Evolutionary conservation across 768 basidiomycete species (phyloP).

Genomic region (Chalciporus chontae): DNA sequence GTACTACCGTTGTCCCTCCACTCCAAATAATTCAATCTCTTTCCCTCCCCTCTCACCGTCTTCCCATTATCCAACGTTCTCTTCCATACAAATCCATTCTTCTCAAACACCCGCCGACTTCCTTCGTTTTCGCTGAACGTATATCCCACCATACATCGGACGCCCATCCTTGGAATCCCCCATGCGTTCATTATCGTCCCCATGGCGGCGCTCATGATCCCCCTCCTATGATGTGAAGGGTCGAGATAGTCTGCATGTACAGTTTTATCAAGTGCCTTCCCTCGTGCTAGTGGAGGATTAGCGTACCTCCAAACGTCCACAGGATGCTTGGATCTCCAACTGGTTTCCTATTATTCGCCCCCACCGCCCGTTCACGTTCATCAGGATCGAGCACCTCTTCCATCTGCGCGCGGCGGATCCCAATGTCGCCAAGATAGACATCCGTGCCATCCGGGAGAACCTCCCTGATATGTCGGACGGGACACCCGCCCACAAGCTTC

Average conservation of each 20-base stretch:
- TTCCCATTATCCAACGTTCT: conserved; percentile 38
- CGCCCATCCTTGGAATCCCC: conserved; percentile 64
- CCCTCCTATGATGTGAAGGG: conserved; percentile 58
- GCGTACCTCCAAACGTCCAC: conserved; percentile 61
- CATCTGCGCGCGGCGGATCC: conserved; percentile 22
- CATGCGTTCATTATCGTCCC: conserved; percentile 51
- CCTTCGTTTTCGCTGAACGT: conserved; percentile 53
- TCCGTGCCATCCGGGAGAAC: conserved; percentile 53
- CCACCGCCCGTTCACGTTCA: conserved; percentile 31
- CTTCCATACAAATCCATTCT: conserved; percentile 52
- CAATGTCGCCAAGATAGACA: conserved; percentile 44
- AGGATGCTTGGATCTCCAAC: conserved; percentile 53
- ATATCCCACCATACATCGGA: conserved; percentile 41
- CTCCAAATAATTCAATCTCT: conserved; percentile 35
- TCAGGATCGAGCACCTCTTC: conserved; percentile 35
- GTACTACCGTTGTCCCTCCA: no score
- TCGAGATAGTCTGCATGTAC: conserved; percentile 52
- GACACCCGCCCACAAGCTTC: conserved; percentile 41
- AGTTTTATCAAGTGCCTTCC: no score
- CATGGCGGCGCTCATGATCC: conserved; percentile 72
- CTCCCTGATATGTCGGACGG: conserved; percentile 51
- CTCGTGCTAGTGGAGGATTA: not conserved
- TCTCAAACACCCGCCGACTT: conserved; percentile 63
- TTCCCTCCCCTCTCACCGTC: conserved; percentile 35
- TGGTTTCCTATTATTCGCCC: conserved; percentile 39